phyloP scores from a whole-genome alignment of 371 early-diverging fungal species.

The Choanephora cucurbitarum region DNA sequence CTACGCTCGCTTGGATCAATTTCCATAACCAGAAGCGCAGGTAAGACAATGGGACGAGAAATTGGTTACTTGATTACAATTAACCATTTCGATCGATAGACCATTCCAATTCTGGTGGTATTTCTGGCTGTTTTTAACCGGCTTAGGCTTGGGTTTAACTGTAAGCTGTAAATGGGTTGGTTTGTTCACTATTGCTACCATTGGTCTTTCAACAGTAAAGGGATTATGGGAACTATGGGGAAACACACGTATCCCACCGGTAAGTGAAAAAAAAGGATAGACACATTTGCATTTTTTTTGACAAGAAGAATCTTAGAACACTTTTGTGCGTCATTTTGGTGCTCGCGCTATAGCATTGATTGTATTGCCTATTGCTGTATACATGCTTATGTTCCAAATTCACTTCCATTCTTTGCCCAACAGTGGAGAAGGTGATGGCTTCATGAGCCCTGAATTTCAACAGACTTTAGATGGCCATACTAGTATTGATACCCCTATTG shows the following conservation, averaged over 20 bases:
- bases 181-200: slow-evolving; percentile 79
- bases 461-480: slow-evolving; percentile 81
- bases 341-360: slow-evolving; percentile 84
- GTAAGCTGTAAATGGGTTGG: slow-evolving; percentile 89
- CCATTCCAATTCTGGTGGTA: slow-evolving; percentile 78
- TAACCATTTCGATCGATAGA: slow-evolving; percentile 13
- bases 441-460: slow-evolving; percentile 94
- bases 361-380: slow-evolving; percentile 80
- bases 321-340: slow-evolving; percentile 72
- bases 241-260: slow-evolving; percentile 59
- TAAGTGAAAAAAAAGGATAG: no score
- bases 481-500: slow-evolving; percentile 55
- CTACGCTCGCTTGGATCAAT: slow-evolving; percentile 76
- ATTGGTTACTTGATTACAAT: no score
- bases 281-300: no score
- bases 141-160: slow-evolving; percentile 66
- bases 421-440: slow-evolving; percentile 94
- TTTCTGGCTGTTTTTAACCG: slow-evolving; percentile 69
- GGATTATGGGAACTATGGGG: slow-evolving; percentile 90
- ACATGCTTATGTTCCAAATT: slow-evolving; percentile 84
- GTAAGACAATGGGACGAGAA: not conserved
- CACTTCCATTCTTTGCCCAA: slow-evolving; percentile 85
- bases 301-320: slow-evolving; percentile 1
- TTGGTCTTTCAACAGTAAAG: slow-evolving; percentile 80
- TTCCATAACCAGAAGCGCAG: slow-evolving; percentile 66